Conservation (phyloP, 2,329 filamentous ascomycete genomes). For the Xylaria sp. region DNA sequence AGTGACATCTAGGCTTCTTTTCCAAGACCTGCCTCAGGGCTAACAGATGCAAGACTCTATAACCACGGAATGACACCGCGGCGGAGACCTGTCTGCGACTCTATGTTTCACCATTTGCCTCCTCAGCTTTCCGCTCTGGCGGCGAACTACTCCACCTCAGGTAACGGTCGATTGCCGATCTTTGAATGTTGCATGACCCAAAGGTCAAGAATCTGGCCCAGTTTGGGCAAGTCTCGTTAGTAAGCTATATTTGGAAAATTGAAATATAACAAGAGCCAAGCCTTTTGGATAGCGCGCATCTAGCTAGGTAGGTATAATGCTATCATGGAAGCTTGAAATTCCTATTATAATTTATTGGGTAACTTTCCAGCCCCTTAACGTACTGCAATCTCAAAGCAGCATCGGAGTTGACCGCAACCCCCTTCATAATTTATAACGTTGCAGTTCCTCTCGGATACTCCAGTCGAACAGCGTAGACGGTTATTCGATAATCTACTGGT, state of each 20-base stretch:
- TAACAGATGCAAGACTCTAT: not conserved
- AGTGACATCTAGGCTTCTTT: not conserved
- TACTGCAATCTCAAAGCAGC: not conserved
- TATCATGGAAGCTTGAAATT: not conserved
- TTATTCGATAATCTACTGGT: too few species aligned
- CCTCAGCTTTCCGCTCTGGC: not conserved
- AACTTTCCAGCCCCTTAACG: too few species aligned
- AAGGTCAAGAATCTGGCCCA: too few species aligned
- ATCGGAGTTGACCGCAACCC: not conserved
- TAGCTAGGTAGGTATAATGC: not conserved
- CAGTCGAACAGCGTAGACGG: not conserved
- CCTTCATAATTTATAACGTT: not conserved
- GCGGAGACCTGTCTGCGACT: not conserved
- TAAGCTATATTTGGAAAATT: not conserved
- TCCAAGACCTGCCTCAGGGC: not conserved
- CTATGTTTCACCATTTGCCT: not conserved
- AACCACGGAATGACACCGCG: constrained; percentile 20
- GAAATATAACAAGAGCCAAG: not conserved
- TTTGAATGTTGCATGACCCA: not conserved
- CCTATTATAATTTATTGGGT: not conserved
- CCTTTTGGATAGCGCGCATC: not conserved
- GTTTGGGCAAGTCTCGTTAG: not conserved
- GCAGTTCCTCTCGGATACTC: not conserved
- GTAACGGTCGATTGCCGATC: constrained; percentile 12
- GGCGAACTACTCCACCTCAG: not conserved